phyloP scores from a whole-genome alignment of 805 yeast genomes.

The Sugiyamaella marilandica region DNA sequence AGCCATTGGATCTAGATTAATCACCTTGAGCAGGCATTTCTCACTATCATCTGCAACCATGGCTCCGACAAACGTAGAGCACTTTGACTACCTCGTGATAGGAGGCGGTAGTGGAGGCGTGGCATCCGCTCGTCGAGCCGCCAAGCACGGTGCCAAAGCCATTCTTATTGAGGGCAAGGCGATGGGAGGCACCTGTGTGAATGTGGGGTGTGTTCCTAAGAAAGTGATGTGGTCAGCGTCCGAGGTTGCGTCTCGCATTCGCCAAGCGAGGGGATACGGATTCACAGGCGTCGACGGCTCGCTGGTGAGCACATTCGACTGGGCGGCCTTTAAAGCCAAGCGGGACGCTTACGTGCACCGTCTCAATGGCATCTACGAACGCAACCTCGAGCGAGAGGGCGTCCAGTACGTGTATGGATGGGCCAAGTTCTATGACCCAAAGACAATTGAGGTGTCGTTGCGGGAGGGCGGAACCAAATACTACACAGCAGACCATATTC shows the following conservation, averaged over 20 bases:
- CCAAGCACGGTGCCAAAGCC: conserved; percentile 82
- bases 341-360: conserved; percentile 88
- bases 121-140: conserved; percentile 97
- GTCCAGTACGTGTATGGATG: conserved; percentile 84
- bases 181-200: conserved; percentile 98
- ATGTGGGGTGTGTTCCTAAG: conserved; percentile 99
- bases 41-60: conserved; percentile 33
- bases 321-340: conserved; percentile 76
- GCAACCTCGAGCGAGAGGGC: conserved; percentile 80
- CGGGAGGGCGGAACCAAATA: conserved; percentile 52
- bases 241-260: conserved; percentile 72
- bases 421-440: conserved; percentile 69
- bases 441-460: conserved; percentile 68
- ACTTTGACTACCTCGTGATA: conserved; percentile 87
- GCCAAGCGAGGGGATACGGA: conserved; percentile 79
- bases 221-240: conserved; percentile 98
- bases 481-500: conserved; percentile 74
- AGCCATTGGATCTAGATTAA: not conserved
- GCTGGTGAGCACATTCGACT: conserved; percentile 62
- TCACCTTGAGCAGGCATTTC: not conserved
- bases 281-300: conserved; percentile 54
- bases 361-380: conserved; percentile 88
- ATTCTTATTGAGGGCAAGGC: conserved; percentile 71
- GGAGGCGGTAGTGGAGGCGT: conserved; percentile 99
- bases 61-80: conserved; percentile 49